phyloP scores from a whole-genome alignment of 176 grass and related monocot species.

The Zizania latifolia region DNA sequence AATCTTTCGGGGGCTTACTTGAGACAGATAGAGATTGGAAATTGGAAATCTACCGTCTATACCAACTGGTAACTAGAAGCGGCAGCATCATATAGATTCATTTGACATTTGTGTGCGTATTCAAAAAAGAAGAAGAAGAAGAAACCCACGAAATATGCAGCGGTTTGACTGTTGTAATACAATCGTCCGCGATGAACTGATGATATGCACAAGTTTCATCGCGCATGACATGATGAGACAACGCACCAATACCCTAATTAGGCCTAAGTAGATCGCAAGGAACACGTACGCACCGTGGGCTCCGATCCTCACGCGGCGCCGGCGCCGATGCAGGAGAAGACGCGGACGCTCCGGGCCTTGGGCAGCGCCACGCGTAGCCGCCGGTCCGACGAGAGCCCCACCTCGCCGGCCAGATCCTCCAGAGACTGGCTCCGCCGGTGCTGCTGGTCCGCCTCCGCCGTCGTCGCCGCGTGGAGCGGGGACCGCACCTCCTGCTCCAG shows the following conservation, averaged over 20 bases:
- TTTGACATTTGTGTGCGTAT: too few species aligned
- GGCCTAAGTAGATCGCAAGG: too few species aligned
- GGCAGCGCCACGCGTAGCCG: conserved; percentile 35
- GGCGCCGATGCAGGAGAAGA: conserved; percentile 46
- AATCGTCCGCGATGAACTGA: neutral
- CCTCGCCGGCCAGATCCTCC: conserved; percentile 46
- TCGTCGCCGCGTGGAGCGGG: conserved; percentile 5
- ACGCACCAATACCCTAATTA: too few species aligned
- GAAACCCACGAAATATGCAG: neutral
- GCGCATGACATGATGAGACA: neutral
- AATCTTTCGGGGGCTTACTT: too few species aligned
- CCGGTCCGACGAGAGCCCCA: conserved; percentile 22
- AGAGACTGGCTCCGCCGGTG: conserved; percentile 38
- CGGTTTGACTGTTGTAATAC: neutral
- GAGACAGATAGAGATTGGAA: too few species aligned
- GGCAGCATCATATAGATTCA: too few species aligned
- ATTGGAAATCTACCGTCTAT: too few species aligned
- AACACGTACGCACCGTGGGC: neutral
- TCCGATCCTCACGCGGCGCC: conserved; percentile 15
- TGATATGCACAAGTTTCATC: neutral
- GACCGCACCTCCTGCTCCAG: conserved; percentile 40
- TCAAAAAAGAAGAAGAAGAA: too few species aligned
- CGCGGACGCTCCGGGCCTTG: conserved; percentile 52
- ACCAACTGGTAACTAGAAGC: too few species aligned
- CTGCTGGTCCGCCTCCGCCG: neutral